phyloP scores from a whole-genome alignment of 371 early-diverging fungal genomes.

The Saksenaea oblongispora region DNA sequence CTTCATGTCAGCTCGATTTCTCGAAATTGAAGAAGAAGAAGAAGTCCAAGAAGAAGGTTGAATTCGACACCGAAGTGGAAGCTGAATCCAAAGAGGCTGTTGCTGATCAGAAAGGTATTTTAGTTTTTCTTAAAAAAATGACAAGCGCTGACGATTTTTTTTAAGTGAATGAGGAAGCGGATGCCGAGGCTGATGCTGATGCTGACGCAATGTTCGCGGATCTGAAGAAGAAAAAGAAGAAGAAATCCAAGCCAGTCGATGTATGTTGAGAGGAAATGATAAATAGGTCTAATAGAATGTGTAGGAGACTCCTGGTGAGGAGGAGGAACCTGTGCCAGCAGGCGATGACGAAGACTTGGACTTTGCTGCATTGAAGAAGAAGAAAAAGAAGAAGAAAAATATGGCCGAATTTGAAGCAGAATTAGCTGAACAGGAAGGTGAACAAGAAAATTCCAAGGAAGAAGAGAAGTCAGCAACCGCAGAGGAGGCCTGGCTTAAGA shows the following conservation, averaged over 20 bases:
- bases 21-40: constrained; percentile 59
- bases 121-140: too few relatives aligned
- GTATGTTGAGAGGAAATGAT: constrained; percentile 21
- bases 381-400: constrained; percentile 94
- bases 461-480: constrained; percentile 27
- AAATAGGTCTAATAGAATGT: not conserved
- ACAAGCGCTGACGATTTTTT: not conserved
- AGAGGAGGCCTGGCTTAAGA: constrained; percentile 74
- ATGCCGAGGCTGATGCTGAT: constrained; percentile 56
- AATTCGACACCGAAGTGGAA: constrained; percentile 42
- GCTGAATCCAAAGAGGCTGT: constrained; percentile 24
- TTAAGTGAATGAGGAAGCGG: constrained; percentile 1
- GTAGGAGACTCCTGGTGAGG: constrained; percentile 49
- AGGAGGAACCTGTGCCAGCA: constrained; percentile 45
- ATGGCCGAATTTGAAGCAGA: constrained; percentile 85
- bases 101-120: constrained; percentile 23
- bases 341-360: constrained; percentile 66
- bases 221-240: constrained; percentile 90
- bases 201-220: constrained; percentile 81
- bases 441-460: constrained; percentile 56
- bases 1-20: constrained; percentile 40
- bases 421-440: constrained; percentile 68
- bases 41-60: constrained; percentile 59
- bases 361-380: constrained; percentile 84
- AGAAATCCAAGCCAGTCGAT: constrained; percentile 70